These are phyloP conservation scores for Neophaeococcomyces aloes DNA, from an alignment of 2,329 filamentous ascomycete species.

Conservation along the genomic window DNA sequence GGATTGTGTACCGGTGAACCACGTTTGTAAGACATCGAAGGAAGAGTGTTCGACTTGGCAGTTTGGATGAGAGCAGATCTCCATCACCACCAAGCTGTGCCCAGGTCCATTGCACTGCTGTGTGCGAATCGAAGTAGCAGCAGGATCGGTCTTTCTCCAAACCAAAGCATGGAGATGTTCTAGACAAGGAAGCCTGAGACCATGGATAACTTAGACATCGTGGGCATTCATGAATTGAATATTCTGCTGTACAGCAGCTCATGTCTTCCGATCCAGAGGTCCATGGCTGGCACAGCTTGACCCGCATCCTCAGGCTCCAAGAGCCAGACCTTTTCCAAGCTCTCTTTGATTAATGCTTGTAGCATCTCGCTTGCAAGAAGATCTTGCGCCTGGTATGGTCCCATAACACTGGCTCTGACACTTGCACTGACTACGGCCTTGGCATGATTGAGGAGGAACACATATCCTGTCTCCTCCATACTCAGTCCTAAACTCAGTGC, in stretches of 20 bases:
- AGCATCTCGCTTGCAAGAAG: constrained; percentile 45
- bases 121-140: too few relatives aligned
- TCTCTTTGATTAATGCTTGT: constrained; percentile 40
- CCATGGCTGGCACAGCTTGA: constrained; percentile 50
- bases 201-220: too few relatives aligned
- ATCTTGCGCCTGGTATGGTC: constrained; percentile 53
- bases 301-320: constrained; percentile 45
- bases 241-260: constrained; percentile 57
- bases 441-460: constrained; percentile 55
- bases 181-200: too few relatives aligned
- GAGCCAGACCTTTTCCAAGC: constrained; percentile 41
- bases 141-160: too few relatives aligned
- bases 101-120: too few relatives aligned
- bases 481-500: constrained; percentile 44
- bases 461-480: constrained; percentile 45
- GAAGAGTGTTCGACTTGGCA: too few relatives aligned
- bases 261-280: constrained; percentile 56
- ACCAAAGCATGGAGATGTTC: too few relatives aligned
- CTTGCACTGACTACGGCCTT: constrained; percentile 53
- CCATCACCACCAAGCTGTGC: too few relatives aligned
- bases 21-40: too few relatives aligned
- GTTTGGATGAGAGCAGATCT: too few relatives aligned
- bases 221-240: constrained; percentile 49
- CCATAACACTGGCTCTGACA: constrained; percentile 53
- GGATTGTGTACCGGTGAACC: too few relatives aligned